phyloP scores from a whole-genome alignment of 208 protist species.

The Acanthamoeba lenticulata region DNA sequence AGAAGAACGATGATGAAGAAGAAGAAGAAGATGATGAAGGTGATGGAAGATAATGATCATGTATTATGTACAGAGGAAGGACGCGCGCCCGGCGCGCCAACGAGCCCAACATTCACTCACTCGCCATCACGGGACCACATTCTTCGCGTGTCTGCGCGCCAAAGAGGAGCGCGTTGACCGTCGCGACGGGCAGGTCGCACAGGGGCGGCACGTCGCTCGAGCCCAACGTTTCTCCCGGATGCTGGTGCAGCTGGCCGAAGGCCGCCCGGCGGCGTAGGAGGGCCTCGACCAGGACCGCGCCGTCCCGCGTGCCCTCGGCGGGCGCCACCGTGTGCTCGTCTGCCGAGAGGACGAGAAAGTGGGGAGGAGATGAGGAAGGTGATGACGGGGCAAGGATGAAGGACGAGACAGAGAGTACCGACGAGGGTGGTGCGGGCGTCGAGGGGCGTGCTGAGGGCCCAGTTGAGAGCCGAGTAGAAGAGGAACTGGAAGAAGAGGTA shows the following conservation, averaged over 20 bases:
- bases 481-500: slow-evolving; percentile 43
- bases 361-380: too few species aligned
- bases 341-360: neutral
- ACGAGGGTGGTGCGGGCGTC: neutral
- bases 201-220: neutral
- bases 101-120: too few species aligned
- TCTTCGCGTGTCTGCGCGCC: too few species aligned
- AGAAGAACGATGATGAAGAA: too few species aligned
- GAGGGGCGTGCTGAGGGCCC: neutral
- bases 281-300: neutral
- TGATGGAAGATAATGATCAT: neutral
- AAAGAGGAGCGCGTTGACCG: neutral
- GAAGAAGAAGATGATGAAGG: too few species aligned
- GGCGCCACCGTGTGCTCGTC: slow-evolving; percentile 21
- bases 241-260: neutral
- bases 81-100: too few species aligned
- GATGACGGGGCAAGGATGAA: too few species aligned
- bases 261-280: neutral
- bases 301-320: neutral
- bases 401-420: neutral
- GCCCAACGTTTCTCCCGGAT: neutral
- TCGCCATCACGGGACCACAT: too few species aligned
- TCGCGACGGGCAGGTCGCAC: neutral
- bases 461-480: slow-evolving; percentile 19
- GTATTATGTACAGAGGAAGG: too few species aligned